Evolutionary conservation across 2,329 filamentous ascomycete species (phyloP).

Genomic region (Aaosphaeria pasadenensis): DNA sequence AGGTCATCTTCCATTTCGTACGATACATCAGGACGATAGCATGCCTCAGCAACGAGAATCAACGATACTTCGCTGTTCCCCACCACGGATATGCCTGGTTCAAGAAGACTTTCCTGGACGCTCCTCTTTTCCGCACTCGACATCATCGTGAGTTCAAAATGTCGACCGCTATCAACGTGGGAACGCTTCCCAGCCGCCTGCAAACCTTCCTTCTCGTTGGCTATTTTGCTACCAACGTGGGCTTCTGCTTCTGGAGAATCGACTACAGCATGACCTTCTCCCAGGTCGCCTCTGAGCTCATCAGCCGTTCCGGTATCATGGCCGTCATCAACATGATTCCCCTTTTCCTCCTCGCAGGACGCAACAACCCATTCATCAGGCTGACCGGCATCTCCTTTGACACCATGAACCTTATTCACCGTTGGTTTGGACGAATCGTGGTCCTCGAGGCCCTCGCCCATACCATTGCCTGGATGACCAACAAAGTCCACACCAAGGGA

Average conservation of each 20-base stretch:
- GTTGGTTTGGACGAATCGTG: slow-evolving; percentile 77
- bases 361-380: slow-evolving; percentile 75
- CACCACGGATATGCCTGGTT: slow-evolving; percentile 48
- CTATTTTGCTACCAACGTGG: slow-evolving; percentile 49
- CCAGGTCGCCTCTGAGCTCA: slow-evolving; percentile 64
- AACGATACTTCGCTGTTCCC: slow-evolving; percentile 72
- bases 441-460: slow-evolving; percentile 67
- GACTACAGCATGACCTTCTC: slow-evolving; percentile 64
- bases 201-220: slow-evolving; percentile 47
- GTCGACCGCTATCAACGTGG: slow-evolving; percentile 48
- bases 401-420: slow-evolving; percentile 77
- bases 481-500: slow-evolving; percentile 42
- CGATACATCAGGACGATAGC: slow-evolving; percentile 71
- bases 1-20: slow-evolving; percentile 57
- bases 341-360: slow-evolving; percentile 68
- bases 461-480: slow-evolving; percentile 57
- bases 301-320: slow-evolving; percentile 69
- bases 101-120: slow-evolving; percentile 47
- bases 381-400: slow-evolving; percentile 74
- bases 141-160: slow-evolving; percentile 53
- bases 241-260: slow-evolving; percentile 54
- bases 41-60: slow-evolving; percentile 74
- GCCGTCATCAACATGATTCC: slow-evolving; percentile 76
- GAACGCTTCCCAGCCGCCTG: slow-evolving; percentile 48
- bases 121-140: slow-evolving; percentile 46